phyloP scores from a whole-genome alignment of 2,329 filamentous ascomycete species.

The Aspergillus aculeatus region DNA sequence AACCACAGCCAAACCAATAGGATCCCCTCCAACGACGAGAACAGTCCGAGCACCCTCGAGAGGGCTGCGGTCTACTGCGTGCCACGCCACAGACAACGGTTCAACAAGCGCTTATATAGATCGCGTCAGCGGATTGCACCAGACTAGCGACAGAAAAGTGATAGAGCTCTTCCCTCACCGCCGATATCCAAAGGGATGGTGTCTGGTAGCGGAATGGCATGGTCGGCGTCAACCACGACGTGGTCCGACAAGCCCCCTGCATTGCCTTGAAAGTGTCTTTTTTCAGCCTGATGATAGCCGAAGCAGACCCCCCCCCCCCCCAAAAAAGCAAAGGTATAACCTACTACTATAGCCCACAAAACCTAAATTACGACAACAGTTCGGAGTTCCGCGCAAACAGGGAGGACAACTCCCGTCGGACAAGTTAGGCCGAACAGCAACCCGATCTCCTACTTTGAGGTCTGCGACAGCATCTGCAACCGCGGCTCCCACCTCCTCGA shows the following conservation, averaged over 20 bases:
- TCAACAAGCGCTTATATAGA: conserved; percentile 55
- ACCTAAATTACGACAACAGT: conserved; percentile 58
- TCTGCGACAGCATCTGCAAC: conserved; percentile 39
- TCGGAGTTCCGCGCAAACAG: conserved; percentile 54
- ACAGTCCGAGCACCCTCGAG: conserved; percentile 47
- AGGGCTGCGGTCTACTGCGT: conserved; percentile 55
- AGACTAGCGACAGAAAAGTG: not conserved
- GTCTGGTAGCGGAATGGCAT: conserved; percentile 25
- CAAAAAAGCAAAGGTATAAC: not conserved
- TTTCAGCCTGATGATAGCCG: not conserved
- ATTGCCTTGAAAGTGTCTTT: conserved; percentile 15
- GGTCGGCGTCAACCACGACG: conserved; percentile 22
- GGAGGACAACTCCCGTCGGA: conserved; percentile 57
- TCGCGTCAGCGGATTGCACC: not conserved
- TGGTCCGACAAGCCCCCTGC: conserved; percentile 32
- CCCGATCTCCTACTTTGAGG: conserved; percentile 55
- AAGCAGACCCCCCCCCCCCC: no score
- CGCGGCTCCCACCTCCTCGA: conserved; percentile 55
- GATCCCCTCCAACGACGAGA: conserved; percentile 60
- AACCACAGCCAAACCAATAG: conserved; percentile 61
- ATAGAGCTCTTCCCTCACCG: conserved; percentile 15
- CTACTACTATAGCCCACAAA: conserved; percentile 53
- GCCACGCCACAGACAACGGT: conserved; percentile 63
- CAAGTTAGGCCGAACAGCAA: conserved; percentile 61
- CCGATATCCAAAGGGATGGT: conserved; percentile 22